Conservation (phyloP, 176 grass and related monocot genomes). For the Puccinellia tenuiflora region DNA sequence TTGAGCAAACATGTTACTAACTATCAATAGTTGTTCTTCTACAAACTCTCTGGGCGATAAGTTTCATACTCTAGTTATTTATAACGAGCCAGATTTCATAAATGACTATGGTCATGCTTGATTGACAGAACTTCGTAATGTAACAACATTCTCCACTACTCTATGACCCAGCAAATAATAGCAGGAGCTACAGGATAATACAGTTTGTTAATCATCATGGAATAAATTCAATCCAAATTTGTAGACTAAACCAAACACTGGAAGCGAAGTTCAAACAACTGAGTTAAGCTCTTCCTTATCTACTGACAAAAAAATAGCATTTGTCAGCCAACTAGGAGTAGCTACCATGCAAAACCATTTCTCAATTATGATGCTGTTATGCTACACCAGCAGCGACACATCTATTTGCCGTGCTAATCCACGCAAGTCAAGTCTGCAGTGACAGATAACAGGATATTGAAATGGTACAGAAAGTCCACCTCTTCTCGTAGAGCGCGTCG, state of each 20-base stretch:
- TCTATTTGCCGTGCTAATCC: not conserved
- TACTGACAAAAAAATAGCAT: not conserved
- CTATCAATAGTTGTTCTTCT: not conserved
- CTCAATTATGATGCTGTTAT: not conserved
- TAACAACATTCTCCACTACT: not conserved
- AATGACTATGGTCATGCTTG: not conserved
- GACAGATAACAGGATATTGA: not conserved
- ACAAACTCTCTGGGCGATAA: not conserved
- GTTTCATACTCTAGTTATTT: not conserved
- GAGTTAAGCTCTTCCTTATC: not conserved
- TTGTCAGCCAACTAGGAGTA: not conserved
- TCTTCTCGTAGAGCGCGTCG: conserved; percentile 93
- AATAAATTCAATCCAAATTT: not conserved
- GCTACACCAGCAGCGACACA: not conserved
- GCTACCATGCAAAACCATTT: not conserved
- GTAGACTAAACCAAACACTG: not conserved
- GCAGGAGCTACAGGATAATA: not conserved
- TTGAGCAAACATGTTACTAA: not conserved
- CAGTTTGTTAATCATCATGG: not conserved
- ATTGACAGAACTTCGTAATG: not conserved
- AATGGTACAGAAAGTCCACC: conserved; percentile 34
- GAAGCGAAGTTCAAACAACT: not conserved
- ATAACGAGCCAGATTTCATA: not conserved
- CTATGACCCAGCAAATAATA: not conserved
- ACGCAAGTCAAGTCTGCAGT: not conserved